These are phyloP conservation scores for Ricinus communis DNA, from an alignment of 345 rosid species.

Conservation along the genomic window DNA sequence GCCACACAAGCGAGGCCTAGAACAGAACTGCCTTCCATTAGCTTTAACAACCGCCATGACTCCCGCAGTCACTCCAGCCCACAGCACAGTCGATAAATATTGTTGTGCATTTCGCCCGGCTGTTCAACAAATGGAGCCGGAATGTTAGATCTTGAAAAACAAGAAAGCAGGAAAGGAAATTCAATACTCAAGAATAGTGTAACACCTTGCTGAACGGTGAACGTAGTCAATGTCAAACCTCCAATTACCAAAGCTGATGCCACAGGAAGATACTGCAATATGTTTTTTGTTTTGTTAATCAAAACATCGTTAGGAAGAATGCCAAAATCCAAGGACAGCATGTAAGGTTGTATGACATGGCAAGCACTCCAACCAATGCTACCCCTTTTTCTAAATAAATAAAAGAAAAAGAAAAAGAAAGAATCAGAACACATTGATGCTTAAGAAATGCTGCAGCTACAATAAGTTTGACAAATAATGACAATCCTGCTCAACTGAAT, in stretches of 20 bases:
- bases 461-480: too few species aligned
- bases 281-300: constrained; percentile 9
- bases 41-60: constrained; percentile 74
- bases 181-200: background rate
- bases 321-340: background rate
- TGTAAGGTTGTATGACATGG: background rate
- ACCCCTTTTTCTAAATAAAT: too few species aligned
- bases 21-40: constrained; percentile 87
- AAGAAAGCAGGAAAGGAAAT: too few species aligned
- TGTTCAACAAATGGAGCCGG: constrained; percentile 13
- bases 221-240: constrained; percentile 76
- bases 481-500: too few species aligned
- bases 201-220: constrained; percentile 87
- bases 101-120: constrained; percentile 78
- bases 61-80: constrained; percentile 93
- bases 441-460: too few species aligned
- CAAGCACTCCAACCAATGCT: too few species aligned
- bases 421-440: too few species aligned
- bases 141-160: background rate
- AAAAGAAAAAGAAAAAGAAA: too few species aligned
- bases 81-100: constrained; percentile 61
- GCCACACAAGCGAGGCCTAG: constrained; percentile 90
- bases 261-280: constrained; percentile 84
- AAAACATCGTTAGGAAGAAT: background rate
- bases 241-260: constrained; percentile 91